Evolutionary conservation across 345 rosid species (phyloP).

Genomic region (Corchorus olitorius): DNA sequence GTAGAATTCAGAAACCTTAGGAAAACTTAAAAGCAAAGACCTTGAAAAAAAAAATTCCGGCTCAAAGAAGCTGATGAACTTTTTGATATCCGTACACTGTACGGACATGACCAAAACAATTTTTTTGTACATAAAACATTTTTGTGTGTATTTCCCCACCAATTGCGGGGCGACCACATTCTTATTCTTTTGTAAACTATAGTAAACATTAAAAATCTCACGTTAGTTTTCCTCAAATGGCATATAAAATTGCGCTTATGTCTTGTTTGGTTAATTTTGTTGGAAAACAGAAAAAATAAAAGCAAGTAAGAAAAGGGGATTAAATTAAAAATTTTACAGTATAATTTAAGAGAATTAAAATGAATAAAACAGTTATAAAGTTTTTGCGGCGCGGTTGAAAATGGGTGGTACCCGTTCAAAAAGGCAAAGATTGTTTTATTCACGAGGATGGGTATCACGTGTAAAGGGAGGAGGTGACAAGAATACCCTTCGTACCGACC

Average conservation of each 20-base stretch:
- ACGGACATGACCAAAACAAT: neutral
- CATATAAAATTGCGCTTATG: neutral
- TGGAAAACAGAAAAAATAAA: neutral
- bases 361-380: neutral
- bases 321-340: neutral
- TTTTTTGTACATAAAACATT: neutral
- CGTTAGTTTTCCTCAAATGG: neutral
- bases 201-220: neutral
- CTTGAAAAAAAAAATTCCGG: neutral
- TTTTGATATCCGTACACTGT: neutral
- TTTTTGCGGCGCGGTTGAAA: neutral
- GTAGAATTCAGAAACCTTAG: neutral
- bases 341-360: neutral
- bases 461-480: neutral
- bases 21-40: neutral
- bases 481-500: neutral
- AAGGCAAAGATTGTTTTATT: constrained; percentile 5
- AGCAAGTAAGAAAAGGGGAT: neutral
- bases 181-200: neutral
- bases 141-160: neutral
- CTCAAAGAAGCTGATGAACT: neutral
- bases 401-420: neutral
- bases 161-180: neutral
- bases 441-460: neutral
- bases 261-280: neutral